Base-by-base conservation (phyloP, 2,329 filamentous ascomycete genomes). In the Scytalidium lignicola region DNA sequence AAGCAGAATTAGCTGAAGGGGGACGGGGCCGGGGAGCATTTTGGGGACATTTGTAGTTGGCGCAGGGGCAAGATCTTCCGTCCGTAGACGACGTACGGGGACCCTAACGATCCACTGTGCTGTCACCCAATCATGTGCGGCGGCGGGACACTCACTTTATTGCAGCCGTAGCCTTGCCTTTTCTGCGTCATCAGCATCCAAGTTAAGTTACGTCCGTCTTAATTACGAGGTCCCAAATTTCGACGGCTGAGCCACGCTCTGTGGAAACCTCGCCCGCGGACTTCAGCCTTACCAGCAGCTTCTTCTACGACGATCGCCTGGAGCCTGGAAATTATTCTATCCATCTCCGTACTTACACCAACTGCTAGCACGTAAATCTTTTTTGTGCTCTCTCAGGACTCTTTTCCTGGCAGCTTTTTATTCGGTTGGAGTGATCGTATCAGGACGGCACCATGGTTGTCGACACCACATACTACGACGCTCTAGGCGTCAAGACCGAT, bases 401-500 rank as follows among this genome's bases (percentile, higher is more conserved):
- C 23, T 10, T 26, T 26, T 26, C 23, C 23, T 5, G 23, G 23
- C 23, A 10, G 10, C 10, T 6, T 37, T 37, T 13, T 4, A 9
- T 37, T 8, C 15, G 23, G 23, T 37, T 13, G 12, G 6, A n/a
- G 10, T 37, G n/a, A 13, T 37, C n/a, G 32, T 13, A 4, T 15
- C 15, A 37, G n/a, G 32, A 53, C 40, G n/a, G n/a, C 45, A 55
- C 21, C 39, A 64, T 63, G 60, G 63, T 65, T 47, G 59, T 57
- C 15, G 62, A 65, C 46, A 65, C 62, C n/a, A 55, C 57, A 12
- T 65, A 65, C 26, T 65, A 65, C 71, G 90, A 96, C 70, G 83
- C 82, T 60, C 77, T 96, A 37, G 88, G 87, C 64, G 90, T 96
- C 62, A 76, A 85, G 71, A 85, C 90, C 57, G 89, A 86, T 49